Percentiles rank a stretch among this genome's conserved stretches.
phyloP scores from a whole-genome alignment of 208 protist genomes.

The Crithidia acanthocephali region DNA sequence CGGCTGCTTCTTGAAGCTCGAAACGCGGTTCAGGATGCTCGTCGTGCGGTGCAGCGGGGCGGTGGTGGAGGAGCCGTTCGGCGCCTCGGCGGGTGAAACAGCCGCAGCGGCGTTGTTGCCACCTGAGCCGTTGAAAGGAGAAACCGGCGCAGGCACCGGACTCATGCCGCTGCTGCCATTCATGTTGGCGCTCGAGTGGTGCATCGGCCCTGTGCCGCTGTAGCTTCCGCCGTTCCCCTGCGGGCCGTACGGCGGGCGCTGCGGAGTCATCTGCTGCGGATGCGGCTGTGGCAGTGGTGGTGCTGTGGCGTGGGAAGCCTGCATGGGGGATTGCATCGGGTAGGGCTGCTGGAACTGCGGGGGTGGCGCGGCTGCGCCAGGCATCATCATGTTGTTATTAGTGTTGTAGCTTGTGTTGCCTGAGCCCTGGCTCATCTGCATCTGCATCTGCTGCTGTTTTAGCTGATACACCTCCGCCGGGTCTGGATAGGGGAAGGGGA shows the following conservation, averaged over 20 bases:
- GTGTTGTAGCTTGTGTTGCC: too few relatives aligned
- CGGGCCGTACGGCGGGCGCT: background rate
- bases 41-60: constrained; percentile 21
- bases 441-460: constrained; percentile 10
- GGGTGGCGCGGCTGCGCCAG: background rate
- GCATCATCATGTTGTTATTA: too few relatives aligned
- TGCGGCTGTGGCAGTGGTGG: background rate
- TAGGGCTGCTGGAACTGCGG: background rate
- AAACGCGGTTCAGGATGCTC: constrained; percentile 44
- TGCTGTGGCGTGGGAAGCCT: background rate
- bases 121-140: constrained; percentile 6
- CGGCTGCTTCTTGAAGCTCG: constrained; percentile 44
- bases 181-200: background rate
- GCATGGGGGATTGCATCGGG: background rate
- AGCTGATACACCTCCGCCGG: background rate
- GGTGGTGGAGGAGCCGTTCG: background rate
- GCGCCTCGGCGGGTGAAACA: background rate
- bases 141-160: constrained; percentile 1
- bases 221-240: background rate
- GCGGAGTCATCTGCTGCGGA: background rate
- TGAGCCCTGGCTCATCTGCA: background rate
- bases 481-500: constrained; percentile 19
- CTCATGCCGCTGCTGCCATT: background rate
- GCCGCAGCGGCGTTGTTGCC: background rate
- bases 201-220: background rate